These are phyloP conservation scores for Spergularia marina DNA, from an alignment of 148 eudicot genomes.

Conservation along the genomic window DNA sequence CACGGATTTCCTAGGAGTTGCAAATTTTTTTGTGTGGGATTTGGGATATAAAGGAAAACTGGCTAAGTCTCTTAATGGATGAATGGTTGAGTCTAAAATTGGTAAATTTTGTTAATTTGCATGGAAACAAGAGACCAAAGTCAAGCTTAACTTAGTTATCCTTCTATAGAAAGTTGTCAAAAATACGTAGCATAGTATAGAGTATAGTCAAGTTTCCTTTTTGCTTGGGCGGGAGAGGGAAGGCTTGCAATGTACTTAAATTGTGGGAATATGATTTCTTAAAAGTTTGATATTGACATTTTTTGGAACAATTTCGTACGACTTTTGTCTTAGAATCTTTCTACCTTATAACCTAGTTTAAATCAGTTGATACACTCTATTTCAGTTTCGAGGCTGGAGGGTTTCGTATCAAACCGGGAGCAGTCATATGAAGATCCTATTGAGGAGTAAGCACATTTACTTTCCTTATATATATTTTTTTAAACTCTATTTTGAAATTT, in stretches of 20 bases:
- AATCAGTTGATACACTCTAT: conserved; percentile 37
- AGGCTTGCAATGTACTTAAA: background rate
- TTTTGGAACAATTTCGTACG: background rate
- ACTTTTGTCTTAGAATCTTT: background rate
- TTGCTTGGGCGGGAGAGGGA: no score
- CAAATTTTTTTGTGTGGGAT: background rate
- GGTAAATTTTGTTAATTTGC: background rate
- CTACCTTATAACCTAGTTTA: conserved; percentile 8
- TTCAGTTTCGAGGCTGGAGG: conserved; percentile 99
- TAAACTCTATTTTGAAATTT: background rate
- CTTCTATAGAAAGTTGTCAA: background rate
- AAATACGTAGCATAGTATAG: background rate
- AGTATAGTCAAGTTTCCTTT: background rate
- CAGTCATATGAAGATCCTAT: conserved; percentile 97
- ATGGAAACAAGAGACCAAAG: background rate
- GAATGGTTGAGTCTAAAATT: background rate
- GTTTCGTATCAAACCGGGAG: conserved; percentile 98
- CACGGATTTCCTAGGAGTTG: background rate
- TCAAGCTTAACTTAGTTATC: background rate
- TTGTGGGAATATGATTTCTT: conserved; percentile 2
- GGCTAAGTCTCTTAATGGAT: background rate
- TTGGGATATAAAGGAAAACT: background rate
- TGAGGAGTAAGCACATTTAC: conserved; percentile 77
- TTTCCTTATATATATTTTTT: conserved; percentile 21
- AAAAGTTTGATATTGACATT: background rate